Evolutionary conservation across 1,284 basidiomycete species (phyloP).

Genomic region (Cryptococcus sp.): DNA sequence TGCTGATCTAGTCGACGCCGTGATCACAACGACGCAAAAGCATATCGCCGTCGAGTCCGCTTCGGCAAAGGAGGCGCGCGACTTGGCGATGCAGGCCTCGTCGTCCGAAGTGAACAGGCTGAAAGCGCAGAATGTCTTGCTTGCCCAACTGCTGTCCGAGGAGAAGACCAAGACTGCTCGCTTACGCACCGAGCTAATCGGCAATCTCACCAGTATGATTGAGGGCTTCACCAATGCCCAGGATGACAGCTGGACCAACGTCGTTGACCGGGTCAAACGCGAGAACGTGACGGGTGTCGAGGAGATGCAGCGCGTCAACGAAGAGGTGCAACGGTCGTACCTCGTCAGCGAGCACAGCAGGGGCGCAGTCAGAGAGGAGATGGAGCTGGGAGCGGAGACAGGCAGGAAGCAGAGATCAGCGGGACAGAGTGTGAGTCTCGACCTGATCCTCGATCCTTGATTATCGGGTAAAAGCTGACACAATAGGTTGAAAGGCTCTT

Average conservation of each 20-base stretch:
- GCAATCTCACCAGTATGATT: conserved; percentile 70
- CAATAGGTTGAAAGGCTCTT: conserved; percentile 28
- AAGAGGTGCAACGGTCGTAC: conserved; percentile 6
- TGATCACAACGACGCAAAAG: conserved; percentile 63
- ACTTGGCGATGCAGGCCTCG: conserved; percentile 60
- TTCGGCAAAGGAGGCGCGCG: conserved; percentile 59
- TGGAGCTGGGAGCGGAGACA: conserved; percentile 9
- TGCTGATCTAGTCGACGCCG: conserved; percentile 60
- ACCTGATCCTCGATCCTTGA: neutral
- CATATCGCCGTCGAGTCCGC: conserved; percentile 64
- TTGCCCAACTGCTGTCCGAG: conserved; percentile 65
- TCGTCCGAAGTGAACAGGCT: conserved; percentile 67
- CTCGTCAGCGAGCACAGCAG: conserved; percentile 10
- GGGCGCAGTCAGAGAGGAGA: conserved; percentile 12
- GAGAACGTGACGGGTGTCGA: conserved; percentile 63
- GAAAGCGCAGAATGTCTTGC: conserved; percentile 69
- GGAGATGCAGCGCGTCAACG: conserved; percentile 20
- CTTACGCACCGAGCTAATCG: conserved; percentile 70
- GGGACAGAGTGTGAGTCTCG: conserved; percentile 25
- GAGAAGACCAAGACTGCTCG: conserved; percentile 68
- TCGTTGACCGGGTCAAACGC: conserved; percentile 61
- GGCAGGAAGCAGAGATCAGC: conserved; percentile 20
- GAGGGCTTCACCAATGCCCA: conserved; percentile 69
- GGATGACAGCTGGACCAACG: conserved; percentile 67
- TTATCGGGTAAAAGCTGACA: neutral